Percentiles rank a stretch among this genome's conserved stretches.
phyloP scores from a whole-genome alignment of 2,329 filamentous ascomycete genomes.

The Periconia sp. region DNA sequence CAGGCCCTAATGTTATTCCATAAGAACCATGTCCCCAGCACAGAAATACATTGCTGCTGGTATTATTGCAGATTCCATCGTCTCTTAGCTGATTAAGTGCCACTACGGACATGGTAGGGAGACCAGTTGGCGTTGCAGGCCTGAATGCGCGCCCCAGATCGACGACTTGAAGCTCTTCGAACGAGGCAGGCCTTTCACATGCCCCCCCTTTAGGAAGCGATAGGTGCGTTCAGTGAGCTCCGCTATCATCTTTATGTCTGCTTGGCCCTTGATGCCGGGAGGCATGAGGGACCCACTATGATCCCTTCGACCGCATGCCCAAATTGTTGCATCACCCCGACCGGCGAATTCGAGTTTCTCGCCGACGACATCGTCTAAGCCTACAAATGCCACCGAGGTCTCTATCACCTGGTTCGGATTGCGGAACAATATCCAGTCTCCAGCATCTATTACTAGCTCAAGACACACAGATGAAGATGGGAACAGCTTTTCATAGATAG shows the following conservation, averaged over 20 bases:
- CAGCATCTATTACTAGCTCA: not conserved
- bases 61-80: not conserved
- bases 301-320: not conserved
- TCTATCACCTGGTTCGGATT: not conserved
- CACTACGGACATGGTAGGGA: not conserved
- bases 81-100: not conserved
- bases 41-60: not conserved
- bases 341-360: constrained; percentile 5
- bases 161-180: not conserved
- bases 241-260: not conserved
- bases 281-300: not conserved
- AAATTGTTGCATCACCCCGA: constrained; percentile 4
- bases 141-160: not conserved
- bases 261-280: not conserved
- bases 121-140: not conserved
- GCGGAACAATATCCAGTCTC: constrained; percentile 3
- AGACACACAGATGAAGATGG: not conserved
- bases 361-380: constrained; percentile 1
- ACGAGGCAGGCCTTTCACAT: not conserved
- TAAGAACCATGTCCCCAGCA: not conserved
- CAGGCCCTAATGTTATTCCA: not conserved
- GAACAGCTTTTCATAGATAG: not conserved
- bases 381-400: not conserved
- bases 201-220: not conserved
- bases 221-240: not conserved